Evolutionary conservation across 768 basidiomycete species (phyloP).

Genomic region (Paxillus ammoniavirescens): DNA sequence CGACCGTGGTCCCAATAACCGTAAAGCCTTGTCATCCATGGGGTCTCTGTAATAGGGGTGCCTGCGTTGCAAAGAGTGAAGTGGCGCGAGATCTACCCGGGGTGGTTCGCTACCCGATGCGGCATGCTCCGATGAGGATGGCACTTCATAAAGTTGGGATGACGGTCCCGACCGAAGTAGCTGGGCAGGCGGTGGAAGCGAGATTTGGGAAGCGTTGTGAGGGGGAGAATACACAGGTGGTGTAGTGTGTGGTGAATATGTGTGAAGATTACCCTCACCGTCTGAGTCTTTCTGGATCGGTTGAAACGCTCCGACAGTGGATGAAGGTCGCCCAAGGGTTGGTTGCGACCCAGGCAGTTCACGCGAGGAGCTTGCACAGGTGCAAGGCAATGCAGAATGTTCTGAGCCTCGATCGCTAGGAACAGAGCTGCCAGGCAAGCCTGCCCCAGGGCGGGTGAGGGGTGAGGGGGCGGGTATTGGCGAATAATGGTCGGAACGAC

Average conservation of each 20-base stretch:
- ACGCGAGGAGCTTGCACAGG: constrained; percentile 17
- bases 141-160: constrained; percentile 30
- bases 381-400: constrained; percentile 15
- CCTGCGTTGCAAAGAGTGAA: constrained; percentile 50
- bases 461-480: not conserved
- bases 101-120: constrained; percentile 19
- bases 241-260: constrained; percentile 9
- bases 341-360: constrained; percentile 13
- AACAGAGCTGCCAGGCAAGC: constrained; percentile 1
- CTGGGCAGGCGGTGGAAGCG: constrained; percentile 33
- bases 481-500: constrained; percentile 13
- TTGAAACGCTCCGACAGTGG: constrained; percentile 17
- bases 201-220: constrained; percentile 20
- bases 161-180: constrained; percentile 27
- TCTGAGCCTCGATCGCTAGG: constrained; percentile 11
- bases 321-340: constrained; percentile 17
- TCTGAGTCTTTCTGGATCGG: not conserved
- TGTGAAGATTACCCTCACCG: constrained; percentile 7
- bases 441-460: constrained; percentile 3
- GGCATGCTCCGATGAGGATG: constrained; percentile 18
- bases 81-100: constrained; percentile 52
- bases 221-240: constrained; percentile 8
- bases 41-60: constrained; percentile 62
- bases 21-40: constrained; percentile 59
- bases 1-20: constrained; percentile 42